A percentile compares a stretch with the other conserved stretches of the same genome.
Conservation (phyloP, 139 green algal genomes). For the Chlamydomonas incerta region DNA sequence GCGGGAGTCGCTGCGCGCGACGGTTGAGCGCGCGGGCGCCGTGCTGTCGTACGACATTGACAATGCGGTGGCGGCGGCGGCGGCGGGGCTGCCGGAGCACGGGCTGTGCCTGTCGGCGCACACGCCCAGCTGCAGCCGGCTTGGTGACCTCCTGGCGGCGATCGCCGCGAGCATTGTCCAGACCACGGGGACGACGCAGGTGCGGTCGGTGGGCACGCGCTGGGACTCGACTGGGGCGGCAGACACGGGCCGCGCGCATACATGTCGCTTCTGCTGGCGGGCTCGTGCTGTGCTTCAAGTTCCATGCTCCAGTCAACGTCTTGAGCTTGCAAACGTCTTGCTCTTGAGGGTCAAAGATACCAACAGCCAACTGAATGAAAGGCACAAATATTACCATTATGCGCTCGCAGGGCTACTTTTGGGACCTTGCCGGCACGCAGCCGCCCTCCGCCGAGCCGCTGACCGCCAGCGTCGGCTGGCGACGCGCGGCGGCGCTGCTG, state of each 20-base stretch:
- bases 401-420: neutral
- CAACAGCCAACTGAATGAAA: too few species aligned
- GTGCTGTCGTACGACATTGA: too few species aligned
- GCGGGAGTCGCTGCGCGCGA: neutral
- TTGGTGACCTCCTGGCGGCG: neutral
- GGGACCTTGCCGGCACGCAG: neutral
- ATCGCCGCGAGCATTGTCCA: neutral
- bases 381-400: too few species aligned
- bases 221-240: too few species aligned
- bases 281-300: too few species aligned
- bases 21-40: too few species aligned
- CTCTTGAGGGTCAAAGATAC: too few species aligned
- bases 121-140: neutral
- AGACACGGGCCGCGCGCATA: too few species aligned
- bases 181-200: neutral
- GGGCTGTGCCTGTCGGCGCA: neutral
- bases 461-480: neutral
- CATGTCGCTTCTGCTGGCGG: too few species aligned
- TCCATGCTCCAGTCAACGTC: too few species aligned
- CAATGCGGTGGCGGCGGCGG: neutral
- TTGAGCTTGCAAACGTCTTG: too few species aligned
- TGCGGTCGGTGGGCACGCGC: too few species aligned
- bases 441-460: neutral
- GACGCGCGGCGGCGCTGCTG: neutral
- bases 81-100: neutral